phyloP scores from a whole-genome alignment of 148 eudicot species.

The Pouteria glomerata region DNA sequence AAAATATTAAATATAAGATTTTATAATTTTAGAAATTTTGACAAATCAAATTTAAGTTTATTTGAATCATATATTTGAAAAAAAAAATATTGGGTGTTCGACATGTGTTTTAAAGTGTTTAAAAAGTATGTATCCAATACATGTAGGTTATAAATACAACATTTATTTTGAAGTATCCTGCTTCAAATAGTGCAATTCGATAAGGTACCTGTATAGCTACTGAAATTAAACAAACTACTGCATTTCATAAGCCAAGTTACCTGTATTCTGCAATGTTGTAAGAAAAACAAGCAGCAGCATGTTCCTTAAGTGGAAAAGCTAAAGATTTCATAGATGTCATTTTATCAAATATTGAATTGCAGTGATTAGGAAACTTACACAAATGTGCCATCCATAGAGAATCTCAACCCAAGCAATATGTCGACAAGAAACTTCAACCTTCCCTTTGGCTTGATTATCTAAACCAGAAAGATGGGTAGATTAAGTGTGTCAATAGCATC shows the following conservation, averaged over 20 bases:
- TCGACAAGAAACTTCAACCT: conserved; percentile 72
- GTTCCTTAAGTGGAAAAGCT: background rate
- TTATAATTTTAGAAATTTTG: no score
- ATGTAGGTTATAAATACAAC: no score
- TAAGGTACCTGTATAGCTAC: background rate
- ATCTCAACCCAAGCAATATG: conserved; percentile 68
- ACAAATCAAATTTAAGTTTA: no score
- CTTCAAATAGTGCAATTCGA: background rate
- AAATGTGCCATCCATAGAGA: conserved; percentile 83
- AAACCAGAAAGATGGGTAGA: conserved; percentile 14
- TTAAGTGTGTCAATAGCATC: background rate
- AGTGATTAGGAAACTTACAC: conserved; percentile 38
- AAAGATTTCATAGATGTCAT: background rate
- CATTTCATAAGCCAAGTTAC: background rate
- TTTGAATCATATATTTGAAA: no score
- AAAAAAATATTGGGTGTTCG: no score
- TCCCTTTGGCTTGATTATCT: conserved; percentile 72
- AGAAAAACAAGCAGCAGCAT: background rate
- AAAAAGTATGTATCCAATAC: no score
- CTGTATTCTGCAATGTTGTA: background rate
- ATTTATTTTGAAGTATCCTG: background rate
- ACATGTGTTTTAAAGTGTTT: no score
- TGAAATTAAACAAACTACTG: background rate
- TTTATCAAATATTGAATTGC: background rate
- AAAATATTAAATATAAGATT: no score